Conservation (phyloP, 2,329 filamentous ascomycete genomes). For the Emericellopsis cladophorae region DNA sequence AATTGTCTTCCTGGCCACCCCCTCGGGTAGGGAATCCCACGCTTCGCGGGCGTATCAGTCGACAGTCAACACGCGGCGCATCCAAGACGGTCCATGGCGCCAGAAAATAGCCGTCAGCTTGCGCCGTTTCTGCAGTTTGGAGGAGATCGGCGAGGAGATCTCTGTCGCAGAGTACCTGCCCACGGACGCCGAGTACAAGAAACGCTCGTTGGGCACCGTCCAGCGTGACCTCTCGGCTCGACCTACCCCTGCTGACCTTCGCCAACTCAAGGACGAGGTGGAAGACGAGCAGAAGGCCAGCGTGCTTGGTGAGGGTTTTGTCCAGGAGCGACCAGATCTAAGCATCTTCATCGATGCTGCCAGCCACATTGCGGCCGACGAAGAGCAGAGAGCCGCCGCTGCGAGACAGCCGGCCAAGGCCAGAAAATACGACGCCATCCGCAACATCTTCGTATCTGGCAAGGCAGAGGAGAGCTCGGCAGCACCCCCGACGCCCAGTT, state of each 20-base stretch:
- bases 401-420: slow-evolving; percentile 2
- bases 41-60: slow-evolving; percentile 30
- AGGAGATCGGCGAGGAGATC: slow-evolving; percentile 18
- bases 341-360: slow-evolving; percentile 8
- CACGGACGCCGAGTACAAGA: slow-evolving; percentile 18
- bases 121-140: slow-evolving; percentile 22
- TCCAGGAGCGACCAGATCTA: slow-evolving; percentile 4
- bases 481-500: slow-evolving; percentile 8
- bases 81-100: slow-evolving; percentile 18
- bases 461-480: slow-evolving; percentile 15
- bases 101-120: slow-evolving; percentile 20
- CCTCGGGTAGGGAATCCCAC: slow-evolving; percentile 32
- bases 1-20: slow-evolving; percentile 33
- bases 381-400: neutral
- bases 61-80: slow-evolving; percentile 19
- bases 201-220: slow-evolving; percentile 21
- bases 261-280: neutral
- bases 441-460: slow-evolving; percentile 23
- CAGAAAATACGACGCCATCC: slow-evolving; percentile 15
- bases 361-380: slow-evolving; percentile 7
- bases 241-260: slow-evolving; percentile 4
- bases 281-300: neutral
- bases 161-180: slow-evolving; percentile 17
- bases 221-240: slow-evolving; percentile 17
- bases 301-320: neutral